These are phyloP conservation scores for Meyerozyma smithsonii DNA, from an alignment of 1,139 yeast genomes.

Conservation along the genomic window DNA sequence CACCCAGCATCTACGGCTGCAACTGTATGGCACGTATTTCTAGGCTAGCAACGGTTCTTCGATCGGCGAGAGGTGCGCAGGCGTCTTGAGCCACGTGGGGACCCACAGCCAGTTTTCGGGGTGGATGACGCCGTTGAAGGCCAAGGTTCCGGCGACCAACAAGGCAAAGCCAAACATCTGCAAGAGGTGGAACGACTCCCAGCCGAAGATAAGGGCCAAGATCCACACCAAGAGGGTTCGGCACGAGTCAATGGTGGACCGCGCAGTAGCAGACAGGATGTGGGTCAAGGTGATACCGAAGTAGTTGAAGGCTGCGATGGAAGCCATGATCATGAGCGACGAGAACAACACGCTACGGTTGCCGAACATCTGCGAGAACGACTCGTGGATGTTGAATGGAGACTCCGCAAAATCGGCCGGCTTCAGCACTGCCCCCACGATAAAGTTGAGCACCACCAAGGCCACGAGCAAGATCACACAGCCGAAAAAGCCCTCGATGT, in stretches of 20 bases:
- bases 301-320: constrained; percentile 69
- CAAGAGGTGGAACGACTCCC: constrained; percentile 63
- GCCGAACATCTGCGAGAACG: constrained; percentile 47
- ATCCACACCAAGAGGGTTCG: constrained; percentile 76
- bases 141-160: constrained; percentile 67
- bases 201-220: constrained; percentile 67
- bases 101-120: constrained; percentile 44
- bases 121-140: constrained; percentile 65
- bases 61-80: background rate
- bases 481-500: constrained; percentile 74
- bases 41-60: background rate
- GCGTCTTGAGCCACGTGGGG: constrained; percentile 38
- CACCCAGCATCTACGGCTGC: background rate
- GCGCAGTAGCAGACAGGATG: constrained; percentile 65
- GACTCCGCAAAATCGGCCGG: constrained; percentile 35
- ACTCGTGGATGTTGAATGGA: constrained; percentile 54
- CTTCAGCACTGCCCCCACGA: constrained; percentile 31
- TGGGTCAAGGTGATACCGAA: constrained; percentile 71
- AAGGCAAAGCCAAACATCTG: constrained; percentile 63
- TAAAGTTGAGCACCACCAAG: constrained; percentile 40
- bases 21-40: too few species aligned
- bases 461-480: constrained; percentile 37
- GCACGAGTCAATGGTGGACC: constrained; percentile 77
- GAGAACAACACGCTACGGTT: constrained; percentile 41
- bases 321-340: constrained; percentile 63